Base-by-base conservation (phyloP, 768 basidiomycete genomes). In the Neoboletus magnificus region DNA sequence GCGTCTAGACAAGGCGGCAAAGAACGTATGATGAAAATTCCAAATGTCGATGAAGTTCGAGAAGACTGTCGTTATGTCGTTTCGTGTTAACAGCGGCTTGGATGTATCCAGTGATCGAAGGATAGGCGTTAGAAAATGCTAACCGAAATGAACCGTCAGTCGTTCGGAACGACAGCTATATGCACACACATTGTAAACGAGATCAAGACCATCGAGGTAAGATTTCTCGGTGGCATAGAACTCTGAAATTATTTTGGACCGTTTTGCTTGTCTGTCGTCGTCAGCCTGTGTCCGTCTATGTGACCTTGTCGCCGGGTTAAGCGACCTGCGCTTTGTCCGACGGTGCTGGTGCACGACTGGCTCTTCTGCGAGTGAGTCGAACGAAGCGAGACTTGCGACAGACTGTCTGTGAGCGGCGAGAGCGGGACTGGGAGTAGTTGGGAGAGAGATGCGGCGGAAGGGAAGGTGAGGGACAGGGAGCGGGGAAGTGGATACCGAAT, bases 31-130 rank as follows among this genome's bases (percentile, higher is more conserved):
- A 71, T 92, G 90, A 41, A 91, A 78, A 63, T 91, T 93, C 91
- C 88, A 92, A 33, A 94, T 93, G 70, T 93, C 91, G 66, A 92
- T 86, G 60, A 93, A 92, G 69, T 93, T 93, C 58, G 87, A 88
- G 71, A 94, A 94, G 35, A 93, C 76, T 13, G 84, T 78, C 1
- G 85, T 88, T 54, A 93, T 79, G 43, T 84, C 80, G 3, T 80
- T 70, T 54, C 89, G 82, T 55, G 84, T 77, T 48, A 93, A 77
- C n/a, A 93, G 70, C 3, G 89, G 86, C 25, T 81, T 76, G 5
- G 82, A 62, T 3, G 82, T 83, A 58, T 90, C 87, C 59, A 93
- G 74, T 6, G 92, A 87, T 20, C 76, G 75, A 59, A 93, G 84
- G 55, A 94, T 84, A 3, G 91, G 92, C 11, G 81, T 81, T 30